Evolutionary conservation across 176 grass and related monocot species (phyloP).

Genomic region (Carex parvula): DNA sequence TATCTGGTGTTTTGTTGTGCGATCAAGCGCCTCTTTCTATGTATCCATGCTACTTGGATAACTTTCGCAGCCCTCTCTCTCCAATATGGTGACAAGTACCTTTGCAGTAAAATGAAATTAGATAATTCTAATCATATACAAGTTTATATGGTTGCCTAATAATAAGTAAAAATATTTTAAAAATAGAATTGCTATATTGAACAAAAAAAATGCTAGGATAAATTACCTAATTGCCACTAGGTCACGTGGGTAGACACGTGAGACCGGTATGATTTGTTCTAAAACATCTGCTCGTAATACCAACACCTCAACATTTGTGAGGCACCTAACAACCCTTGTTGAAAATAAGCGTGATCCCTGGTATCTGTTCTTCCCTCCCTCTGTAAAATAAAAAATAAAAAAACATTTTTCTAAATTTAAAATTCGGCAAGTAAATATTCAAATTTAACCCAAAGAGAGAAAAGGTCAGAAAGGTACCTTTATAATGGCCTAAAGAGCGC

Average conservation of each 20-base stretch:
- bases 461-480: slow-evolving; percentile 35
- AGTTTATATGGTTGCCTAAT: neutral
- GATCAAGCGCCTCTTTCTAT: slow-evolving; percentile 22
- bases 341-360: slow-evolving; percentile 30
- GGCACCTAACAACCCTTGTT: slow-evolving; percentile 8
- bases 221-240: slow-evolving; percentile 58
- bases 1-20: slow-evolving; percentile 15
- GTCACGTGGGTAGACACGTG: slow-evolving; percentile 65
- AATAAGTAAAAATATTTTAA: neutral
- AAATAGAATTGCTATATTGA: neutral
- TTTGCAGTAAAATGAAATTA: slow-evolving; percentile 17
- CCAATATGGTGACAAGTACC: slow-evolving; percentile 90
- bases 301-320: slow-evolving; percentile 92
- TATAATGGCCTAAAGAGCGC: slow-evolving; percentile 55
- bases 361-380: slow-evolving; percentile 56
- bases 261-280: slow-evolving; percentile 63
- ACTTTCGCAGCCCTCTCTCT: slow-evolving; percentile 59
- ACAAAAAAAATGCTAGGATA: neutral
- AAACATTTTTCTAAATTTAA: neutral
- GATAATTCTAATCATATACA: slow-evolving; percentile 9
- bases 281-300: slow-evolving; percentile 72
- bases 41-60: slow-evolving; percentile 91
- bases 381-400: slow-evolving; percentile 40
- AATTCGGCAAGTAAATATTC: neutral
- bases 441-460: neutral